A percentile compares a stretch with the other conserved stretches of the same genome.
Evolutionary conservation across 225 moss, liverwort and hornwort genomes (phyloP).

Genomic region (Rhytidiadelphus loreus): DNA sequence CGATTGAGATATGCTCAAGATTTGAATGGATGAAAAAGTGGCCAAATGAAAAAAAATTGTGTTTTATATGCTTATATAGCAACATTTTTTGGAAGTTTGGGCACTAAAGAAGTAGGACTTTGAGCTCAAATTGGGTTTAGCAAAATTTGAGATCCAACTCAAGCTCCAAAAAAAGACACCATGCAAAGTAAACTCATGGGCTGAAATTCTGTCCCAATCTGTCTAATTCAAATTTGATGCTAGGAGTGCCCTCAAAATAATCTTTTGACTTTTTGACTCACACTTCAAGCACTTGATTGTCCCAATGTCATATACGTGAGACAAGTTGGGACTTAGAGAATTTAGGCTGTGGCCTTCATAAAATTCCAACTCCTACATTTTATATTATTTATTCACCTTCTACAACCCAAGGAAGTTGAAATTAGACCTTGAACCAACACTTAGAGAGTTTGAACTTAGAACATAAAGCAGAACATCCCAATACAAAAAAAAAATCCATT

Average conservation of each 20-base stretch:
- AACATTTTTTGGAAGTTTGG: not conserved
- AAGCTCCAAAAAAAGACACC: accelerated
- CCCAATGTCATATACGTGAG: too few species aligned
- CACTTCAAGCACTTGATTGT: not conserved
- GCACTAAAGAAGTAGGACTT: accelerated
- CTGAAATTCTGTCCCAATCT: accelerated
- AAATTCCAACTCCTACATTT: not conserved
- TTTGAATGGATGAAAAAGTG: not conserved
- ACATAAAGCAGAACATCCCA: not conserved
- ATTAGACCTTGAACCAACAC: not conserved
- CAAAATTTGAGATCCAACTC: accelerated
- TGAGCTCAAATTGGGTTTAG: not conserved
- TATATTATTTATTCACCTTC: not conserved
- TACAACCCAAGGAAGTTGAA: accelerated
- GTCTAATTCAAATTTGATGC: not conserved
- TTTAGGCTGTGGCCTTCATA: not conserved
- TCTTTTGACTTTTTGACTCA: not conserved
- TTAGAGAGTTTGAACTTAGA: not conserved
- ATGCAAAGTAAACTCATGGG: accelerated
- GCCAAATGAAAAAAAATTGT: too few species aligned
- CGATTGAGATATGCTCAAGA: not conserved
- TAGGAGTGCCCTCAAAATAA: not conserved
- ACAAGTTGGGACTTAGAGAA: not conserved
- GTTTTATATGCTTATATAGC: too few species aligned
- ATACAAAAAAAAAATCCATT: too few species aligned